Evolutionary conservation across 208 protist genomes (phyloP).

Genomic region (Trichomonas gallinae): DNA sequence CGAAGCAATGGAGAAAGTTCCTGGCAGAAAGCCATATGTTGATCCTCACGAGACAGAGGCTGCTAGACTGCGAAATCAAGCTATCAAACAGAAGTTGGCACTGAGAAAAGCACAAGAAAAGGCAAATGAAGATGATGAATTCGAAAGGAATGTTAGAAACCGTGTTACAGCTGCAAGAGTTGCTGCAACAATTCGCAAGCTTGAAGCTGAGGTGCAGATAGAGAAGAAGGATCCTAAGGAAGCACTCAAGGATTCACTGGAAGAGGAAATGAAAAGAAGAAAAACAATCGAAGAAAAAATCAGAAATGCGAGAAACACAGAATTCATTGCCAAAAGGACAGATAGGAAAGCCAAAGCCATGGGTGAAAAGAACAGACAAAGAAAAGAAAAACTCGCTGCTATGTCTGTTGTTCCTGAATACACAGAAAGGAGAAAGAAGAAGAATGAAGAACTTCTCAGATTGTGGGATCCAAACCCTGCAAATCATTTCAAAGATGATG

Average conservation of each 20-base stretch:
- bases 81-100: neutral
- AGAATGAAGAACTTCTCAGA: neutral
- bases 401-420: neutral
- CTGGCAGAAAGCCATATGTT: neutral
- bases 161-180: neutral
- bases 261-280: neutral
- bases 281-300: neutral
- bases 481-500: neutral
- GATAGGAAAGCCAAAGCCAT: neutral
- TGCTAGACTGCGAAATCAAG: neutral
- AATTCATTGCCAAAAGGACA: neutral
- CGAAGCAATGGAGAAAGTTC: neutral
- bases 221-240: neutral
- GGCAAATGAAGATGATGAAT: neutral
- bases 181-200: neutral
- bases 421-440: neutral
- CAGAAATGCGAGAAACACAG: neutral
- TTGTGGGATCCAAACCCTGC: neutral
- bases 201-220: neutral
- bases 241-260: neutral
- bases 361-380: neutral
- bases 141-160: neutral
- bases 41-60: conserved; percentile 20
- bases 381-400: neutral
- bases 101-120: neutral